phyloP scores from a whole-genome alignment of 2,329 filamentous ascomycete genomes.

The Cladosporium velox region DNA sequence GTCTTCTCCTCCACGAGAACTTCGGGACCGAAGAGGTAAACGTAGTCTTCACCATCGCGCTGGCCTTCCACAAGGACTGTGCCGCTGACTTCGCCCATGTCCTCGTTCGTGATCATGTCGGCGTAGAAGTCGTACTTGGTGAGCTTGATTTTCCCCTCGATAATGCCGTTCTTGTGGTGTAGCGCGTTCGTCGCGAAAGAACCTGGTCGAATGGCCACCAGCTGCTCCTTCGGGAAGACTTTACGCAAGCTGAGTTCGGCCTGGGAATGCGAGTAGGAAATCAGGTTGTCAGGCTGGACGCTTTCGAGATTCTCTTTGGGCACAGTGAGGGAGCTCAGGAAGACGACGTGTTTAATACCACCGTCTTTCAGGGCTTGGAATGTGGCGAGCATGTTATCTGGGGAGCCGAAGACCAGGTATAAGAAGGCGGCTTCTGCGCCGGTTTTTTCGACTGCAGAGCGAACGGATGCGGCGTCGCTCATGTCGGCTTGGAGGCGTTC shows the following conservation, averaged over 20 bases:
- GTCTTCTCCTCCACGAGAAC: conserved; percentile 36
- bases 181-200: conserved; percentile 49
- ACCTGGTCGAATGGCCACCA: conserved; percentile 46
- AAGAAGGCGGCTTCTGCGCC: conserved; percentile 53
- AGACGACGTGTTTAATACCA: conserved; percentile 50
- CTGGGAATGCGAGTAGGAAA: conserved; percentile 47
- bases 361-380: conserved; percentile 48
- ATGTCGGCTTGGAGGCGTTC: conserved; percentile 50
- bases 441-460: conserved; percentile 43
- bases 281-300: conserved; percentile 36
- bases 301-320: conserved; percentile 24
- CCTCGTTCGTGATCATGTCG: conserved; percentile 47
- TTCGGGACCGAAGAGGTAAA: conserved; percentile 44
- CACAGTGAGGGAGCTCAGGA: conserved; percentile 48
- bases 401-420: conserved; percentile 41
- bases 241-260: conserved; percentile 49
- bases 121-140: conserved; percentile 34
- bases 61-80: conserved; percentile 42
- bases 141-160: conserved; percentile 38
- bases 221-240: conserved; percentile 42
- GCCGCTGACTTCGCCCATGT: conserved; percentile 51
- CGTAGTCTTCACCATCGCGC: conserved; percentile 32
- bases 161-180: conserved; percentile 31
- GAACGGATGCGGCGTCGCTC: conserved; percentile 43
- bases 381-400: conserved; percentile 45